Evolutionary conservation across 495 filamentous ascomycete species (phyloP), one percentile per base, ranked within the genome.

Genomic region (Penicillium roqueforti): DNA sequence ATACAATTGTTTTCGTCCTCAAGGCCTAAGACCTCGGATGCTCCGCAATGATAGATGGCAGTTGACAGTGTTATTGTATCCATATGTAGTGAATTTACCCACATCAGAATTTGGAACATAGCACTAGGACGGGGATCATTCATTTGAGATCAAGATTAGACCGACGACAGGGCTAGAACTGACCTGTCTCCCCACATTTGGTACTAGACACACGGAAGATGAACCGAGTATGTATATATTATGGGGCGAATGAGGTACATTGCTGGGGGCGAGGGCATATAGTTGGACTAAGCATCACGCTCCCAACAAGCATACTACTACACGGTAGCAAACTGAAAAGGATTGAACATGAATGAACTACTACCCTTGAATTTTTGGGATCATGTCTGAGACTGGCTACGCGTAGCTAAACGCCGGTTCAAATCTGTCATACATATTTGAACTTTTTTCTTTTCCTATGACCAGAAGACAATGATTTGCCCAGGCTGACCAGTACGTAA

Each of bases 361-460:
- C 50, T 37, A 52, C 50, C 50, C 50, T 52, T 44, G 40, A 41
- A 52, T 52, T 52, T 51, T 52, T 31, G 50, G 47, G 40, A 44
- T 52, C 50, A 52, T 52, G 50, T 43, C 50, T 50, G 37, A 43
- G 50, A 52, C 50, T 52, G 50, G 50, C 34, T 40, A 50, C 40
- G 50, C 50, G 38, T 32, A 52, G 50, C 50, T 44, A 42, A 49
- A 25, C 31, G 31, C 49, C 49, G 40, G 42, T 39, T 56, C 23
- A 39, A 54, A 56, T 57, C 44, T 51, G 56, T 55, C 59, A 64
- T 65, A 60, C 64, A 62, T 62, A 56, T 67, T 63, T 67, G 61
- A 65, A 59, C 58, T 69, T 71, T 52, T 62, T 68, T 65, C 61
- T 59, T 68, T 63, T 63, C 63, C 54, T 61, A 64, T 61, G 58